phyloP scores from a whole-genome alignment of 2,329 filamentous ascomycete genomes.

The Neopestalotiopsis sp. region DNA sequence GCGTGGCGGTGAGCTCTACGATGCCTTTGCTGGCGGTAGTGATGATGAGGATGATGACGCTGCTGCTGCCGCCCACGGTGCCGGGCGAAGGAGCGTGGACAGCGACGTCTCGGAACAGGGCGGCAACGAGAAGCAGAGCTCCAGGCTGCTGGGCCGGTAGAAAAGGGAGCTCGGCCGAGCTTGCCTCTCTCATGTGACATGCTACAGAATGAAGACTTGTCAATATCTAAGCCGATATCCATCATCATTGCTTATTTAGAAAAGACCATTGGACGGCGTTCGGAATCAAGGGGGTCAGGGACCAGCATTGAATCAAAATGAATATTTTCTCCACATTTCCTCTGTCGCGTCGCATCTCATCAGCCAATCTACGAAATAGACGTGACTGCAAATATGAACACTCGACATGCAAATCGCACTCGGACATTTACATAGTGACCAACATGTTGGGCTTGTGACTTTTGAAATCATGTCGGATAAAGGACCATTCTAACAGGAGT shows the following conservation, averaged over 20 bases:
- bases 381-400: too few relatives aligned
- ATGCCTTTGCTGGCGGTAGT: constrained; percentile 91
- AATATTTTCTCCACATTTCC: too few relatives aligned
- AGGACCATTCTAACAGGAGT: neutral
- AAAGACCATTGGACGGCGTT: neutral
- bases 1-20: constrained; percentile 89
- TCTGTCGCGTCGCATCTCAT: too few relatives aligned
- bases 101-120: constrained; percentile 4
- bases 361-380: too few relatives aligned
- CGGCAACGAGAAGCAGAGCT: constrained; percentile 18
- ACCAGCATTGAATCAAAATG: neutral
- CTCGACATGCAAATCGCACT: too few relatives aligned
- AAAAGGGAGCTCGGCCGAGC: neutral
- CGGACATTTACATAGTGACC: too few relatives aligned
- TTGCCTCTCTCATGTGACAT: neutral
- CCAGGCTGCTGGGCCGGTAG: constrained; percentile 18
- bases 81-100: constrained; percentile 3
- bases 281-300: neutral
- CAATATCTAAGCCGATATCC: neutral
- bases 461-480: constrained; percentile 3
- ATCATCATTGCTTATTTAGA: neutral
- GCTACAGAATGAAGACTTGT: neutral
- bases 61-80: constrained; percentile 11
- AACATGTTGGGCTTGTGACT: neutral
- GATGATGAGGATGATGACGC: constrained; percentile 69